These are phyloP conservation scores for Penicillium salamii DNA, from an alignment of 495 filamentous ascomycete genomes.

Conservation along the genomic window DNA sequence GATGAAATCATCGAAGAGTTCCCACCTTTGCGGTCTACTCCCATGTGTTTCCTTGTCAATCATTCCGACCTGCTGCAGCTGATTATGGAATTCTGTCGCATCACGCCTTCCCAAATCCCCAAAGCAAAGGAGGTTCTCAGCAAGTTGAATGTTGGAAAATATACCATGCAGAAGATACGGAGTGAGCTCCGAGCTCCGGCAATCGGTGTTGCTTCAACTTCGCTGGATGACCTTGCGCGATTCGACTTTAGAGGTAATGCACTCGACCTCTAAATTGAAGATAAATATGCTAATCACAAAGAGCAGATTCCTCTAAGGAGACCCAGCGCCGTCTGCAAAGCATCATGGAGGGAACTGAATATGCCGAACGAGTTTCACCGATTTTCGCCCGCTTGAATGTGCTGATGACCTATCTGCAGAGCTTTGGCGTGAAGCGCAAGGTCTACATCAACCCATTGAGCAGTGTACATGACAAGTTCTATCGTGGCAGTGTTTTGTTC, in stretches of 20 bases:
- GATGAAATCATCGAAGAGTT: constrained; percentile 87
- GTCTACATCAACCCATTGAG: constrained; percentile 82
- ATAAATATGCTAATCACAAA: constrained; percentile 13
- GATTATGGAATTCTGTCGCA: constrained; percentile 84
- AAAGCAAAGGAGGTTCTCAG: constrained; percentile 80
- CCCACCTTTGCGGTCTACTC: constrained; percentile 63
- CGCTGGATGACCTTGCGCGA: constrained; percentile 80
- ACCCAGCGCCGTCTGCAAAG: constrained; percentile 67
- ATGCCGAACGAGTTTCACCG: constrained; percentile 62
- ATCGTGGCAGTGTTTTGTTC: constrained; percentile 82
- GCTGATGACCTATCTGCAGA: constrained; percentile 70
- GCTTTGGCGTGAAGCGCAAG: constrained; percentile 71
- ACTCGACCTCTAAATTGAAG: neutral
- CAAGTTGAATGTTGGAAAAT: constrained; percentile 80
- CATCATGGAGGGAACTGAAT: constrained; percentile 70
- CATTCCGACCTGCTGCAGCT: constrained; percentile 80
- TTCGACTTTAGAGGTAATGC: constrained; percentile 83
- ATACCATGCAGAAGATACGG: constrained; percentile 81
- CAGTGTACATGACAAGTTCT: constrained; percentile 91
- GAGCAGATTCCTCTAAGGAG: constrained; percentile 65
- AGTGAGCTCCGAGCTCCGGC: constrained; percentile 76
- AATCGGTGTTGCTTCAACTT: constrained; percentile 82
- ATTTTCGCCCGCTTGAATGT: constrained; percentile 76
- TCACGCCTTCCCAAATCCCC: constrained; percentile 64
- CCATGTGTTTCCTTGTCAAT: constrained; percentile 90